These are phyloP conservation scores for Cladosporium sphaerospermum DNA, from an alignment of 2,329 filamentous ascomycete genomes.

Conservation along the genomic window DNA sequence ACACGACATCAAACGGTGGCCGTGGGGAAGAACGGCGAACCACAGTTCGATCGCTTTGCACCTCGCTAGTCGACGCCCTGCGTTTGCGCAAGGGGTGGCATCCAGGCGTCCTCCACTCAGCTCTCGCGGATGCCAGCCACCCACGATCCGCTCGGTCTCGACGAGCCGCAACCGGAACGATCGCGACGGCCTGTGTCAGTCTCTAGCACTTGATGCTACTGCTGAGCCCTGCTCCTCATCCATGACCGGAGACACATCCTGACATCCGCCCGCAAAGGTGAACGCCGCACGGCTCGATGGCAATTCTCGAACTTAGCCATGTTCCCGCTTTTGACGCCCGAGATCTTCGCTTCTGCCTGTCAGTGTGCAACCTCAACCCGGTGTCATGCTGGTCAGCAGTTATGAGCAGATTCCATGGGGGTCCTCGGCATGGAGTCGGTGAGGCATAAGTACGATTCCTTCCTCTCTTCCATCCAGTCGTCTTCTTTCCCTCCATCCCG, in stretches of 20 bases:
- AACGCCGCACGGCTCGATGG: constrained; percentile 3
- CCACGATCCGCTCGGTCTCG: background rate
- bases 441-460: constrained; percentile 9
- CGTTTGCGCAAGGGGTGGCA: no score
- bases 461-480: constrained; percentile 6
- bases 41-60: background rate
- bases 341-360: background rate
- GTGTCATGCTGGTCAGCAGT: background rate
- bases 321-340: constrained; percentile 1
- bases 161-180: background rate
- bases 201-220: no score
- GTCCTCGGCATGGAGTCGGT: background rate
- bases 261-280: no score
- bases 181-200: no score
- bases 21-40: background rate
- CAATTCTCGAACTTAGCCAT: constrained; percentile 1
- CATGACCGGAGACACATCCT: no score
- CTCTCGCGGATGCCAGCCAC: background rate
- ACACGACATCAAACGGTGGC: background rate
- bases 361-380: background rate
- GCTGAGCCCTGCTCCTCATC: no score
- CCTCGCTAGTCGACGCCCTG: no score
- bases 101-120: background rate
- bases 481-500: constrained; percentile 4
- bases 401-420: constrained; percentile 1